A percentile compares a stretch with the other conserved stretches of the same genome.
Evolutionary conservation across 2,329 filamentous ascomycete genomes (phyloP).

Genomic region (Aurifilum marmelostoma): DNA sequence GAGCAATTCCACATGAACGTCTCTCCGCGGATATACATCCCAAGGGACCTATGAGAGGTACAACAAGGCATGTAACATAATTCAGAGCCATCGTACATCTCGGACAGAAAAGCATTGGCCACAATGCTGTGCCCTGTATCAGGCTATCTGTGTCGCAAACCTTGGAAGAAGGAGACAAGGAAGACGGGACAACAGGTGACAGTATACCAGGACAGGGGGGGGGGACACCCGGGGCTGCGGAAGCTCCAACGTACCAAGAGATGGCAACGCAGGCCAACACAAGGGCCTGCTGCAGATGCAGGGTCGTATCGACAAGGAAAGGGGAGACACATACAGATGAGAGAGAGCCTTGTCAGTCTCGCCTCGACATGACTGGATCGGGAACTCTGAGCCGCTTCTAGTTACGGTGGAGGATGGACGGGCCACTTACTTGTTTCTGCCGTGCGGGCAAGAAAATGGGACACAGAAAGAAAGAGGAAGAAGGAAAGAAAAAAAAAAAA

Average conservation of each 20-base stretch:
- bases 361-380: neutral
- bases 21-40: too few relatives aligned
- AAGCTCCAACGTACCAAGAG: neutral
- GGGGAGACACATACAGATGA: neutral
- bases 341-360: neutral
- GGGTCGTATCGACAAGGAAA: neutral
- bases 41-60: neutral
- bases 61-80: neutral
- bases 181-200: neutral
- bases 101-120: neutral
- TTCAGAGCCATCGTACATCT: neutral
- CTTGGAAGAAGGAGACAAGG: neutral
- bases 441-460: neutral
- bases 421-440: neutral
- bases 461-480: neutral
- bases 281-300: constrained; percentile 1
- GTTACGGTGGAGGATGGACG: constrained; percentile 4
- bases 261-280: neutral
- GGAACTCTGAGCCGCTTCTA: constrained; percentile 13
- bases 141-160: neutral
- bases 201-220: neutral
- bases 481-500: neutral
- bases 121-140: neutral
- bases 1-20: constrained; percentile 6
- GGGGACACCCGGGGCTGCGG: neutral